Evolutionary conservation across 164 flowering plant species (phyloP).

Genomic region (Tetrastigma voinierianum): DNA sequence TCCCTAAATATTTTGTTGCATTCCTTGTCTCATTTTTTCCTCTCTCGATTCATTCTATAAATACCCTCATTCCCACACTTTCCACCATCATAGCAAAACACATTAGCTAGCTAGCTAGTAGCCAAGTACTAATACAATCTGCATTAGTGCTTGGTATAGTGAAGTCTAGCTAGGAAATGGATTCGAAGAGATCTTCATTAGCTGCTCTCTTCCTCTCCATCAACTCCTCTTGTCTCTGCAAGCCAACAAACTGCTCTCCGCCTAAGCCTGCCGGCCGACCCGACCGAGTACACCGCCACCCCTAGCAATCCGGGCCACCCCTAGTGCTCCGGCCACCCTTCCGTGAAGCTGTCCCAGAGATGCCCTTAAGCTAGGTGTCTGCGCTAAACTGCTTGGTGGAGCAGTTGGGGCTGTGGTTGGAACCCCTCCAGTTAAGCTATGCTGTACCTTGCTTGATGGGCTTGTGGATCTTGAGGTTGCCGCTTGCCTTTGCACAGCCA

Average conservation of each 20-base stretch:
- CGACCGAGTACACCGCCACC: no score
- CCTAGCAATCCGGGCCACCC: no score
- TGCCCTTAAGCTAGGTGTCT: slow-evolving; percentile 39
- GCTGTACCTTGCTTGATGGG: slow-evolving; percentile 36
- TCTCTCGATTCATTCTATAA: no score
- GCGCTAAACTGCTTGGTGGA: slow-evolving; percentile 39
- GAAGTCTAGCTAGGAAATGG: slow-evolving; percentile 19
- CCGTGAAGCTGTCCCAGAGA: slow-evolving; percentile 36
- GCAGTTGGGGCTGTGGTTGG: slow-evolving; percentile 26
- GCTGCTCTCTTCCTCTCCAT: slow-evolving; percentile 24
- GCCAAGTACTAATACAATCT: no score
- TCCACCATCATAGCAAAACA: no score
- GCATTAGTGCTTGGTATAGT: no score
- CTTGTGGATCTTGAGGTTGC: slow-evolving; percentile 49
- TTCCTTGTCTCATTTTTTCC: no score
- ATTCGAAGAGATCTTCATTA: slow-evolving; percentile 19
- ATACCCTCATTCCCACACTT: no score
- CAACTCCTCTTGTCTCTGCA: slow-evolving; percentile 28
- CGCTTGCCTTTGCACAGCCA: slow-evolving; percentile 45
- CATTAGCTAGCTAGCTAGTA: no score
- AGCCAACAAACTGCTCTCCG: slow-evolving; percentile 28
- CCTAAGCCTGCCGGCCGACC: no score
- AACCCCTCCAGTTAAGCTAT: slow-evolving; percentile 29
- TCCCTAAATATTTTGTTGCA: no score
- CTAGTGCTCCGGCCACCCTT: slow-evolving; percentile 14